A percentile compares a stretch with the other conserved stretches of the same genome.
Evolutionary conservation across 371 early-diverging fungal genomes (phyloP).

Genomic region (Mortierella sp.): DNA sequence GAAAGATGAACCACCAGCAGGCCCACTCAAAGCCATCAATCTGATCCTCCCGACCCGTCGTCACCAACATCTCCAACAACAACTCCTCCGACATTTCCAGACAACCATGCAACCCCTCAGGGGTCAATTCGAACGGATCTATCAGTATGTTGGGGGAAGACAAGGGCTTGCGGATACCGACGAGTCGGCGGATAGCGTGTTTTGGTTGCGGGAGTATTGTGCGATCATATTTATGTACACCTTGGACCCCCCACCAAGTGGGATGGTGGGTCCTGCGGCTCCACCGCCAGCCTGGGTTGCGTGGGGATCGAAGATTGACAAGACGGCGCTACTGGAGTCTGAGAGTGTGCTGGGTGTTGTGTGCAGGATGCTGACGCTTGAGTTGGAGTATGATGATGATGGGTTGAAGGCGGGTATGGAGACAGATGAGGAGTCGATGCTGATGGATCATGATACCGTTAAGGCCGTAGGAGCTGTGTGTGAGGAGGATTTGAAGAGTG

Average conservation of each 20-base stretch:
- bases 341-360: constrained; percentile 35
- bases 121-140: constrained; percentile 37
- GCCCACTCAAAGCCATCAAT: background rate
- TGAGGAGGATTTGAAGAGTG: background rate
- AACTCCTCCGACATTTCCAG: constrained; percentile 29
- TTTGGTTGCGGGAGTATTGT: constrained; percentile 45
- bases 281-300: background rate
- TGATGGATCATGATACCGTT: too few relatives aligned
- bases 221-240: constrained; percentile 34
- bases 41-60: constrained; percentile 25
- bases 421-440: background rate
- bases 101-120: constrained; percentile 15
- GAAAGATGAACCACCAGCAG: background rate
- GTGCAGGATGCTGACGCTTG: constrained; percentile 49
- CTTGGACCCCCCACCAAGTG: constrained; percentile 13
- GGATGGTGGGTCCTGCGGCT: background rate
- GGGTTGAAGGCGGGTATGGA: background rate
- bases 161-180: constrained; percentile 20
- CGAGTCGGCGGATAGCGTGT: constrained; percentile 26
- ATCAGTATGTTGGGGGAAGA: constrained; percentile 37
- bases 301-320: constrained; percentile 21
- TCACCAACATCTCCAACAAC: constrained; percentile 26
- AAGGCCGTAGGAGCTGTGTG: background rate
- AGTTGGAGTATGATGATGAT: constrained; percentile 40
- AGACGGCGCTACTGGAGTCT: constrained; percentile 17